Conservation (phyloP, 768 basidiomycete genomes). For the Rhizopogon vinicolor region DNA sequence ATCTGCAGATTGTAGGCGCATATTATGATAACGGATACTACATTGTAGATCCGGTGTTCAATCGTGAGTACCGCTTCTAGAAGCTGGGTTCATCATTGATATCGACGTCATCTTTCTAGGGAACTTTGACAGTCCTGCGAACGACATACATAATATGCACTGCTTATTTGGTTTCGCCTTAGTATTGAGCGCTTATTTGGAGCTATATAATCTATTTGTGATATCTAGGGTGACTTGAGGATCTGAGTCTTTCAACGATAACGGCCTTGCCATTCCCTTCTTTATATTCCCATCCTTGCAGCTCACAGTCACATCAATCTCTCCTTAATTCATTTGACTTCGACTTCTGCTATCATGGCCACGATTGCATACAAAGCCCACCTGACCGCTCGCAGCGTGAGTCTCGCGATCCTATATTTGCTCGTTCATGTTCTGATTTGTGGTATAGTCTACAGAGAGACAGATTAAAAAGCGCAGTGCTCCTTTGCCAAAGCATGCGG, state of each 20-base stretch:
- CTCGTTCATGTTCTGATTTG: background rate
- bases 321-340: no score
- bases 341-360: background rate
- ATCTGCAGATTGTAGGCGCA: no score
- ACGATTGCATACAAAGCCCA: background rate
- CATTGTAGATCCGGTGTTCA: no score
- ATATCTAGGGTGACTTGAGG: background rate
- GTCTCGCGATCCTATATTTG: background rate
- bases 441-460: background rate
- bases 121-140: no score
- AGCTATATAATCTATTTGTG: background rate
- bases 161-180: background rate
- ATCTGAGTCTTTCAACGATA: background rate
- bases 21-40: no score
- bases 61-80: no score
- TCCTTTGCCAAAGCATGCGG: background rate
- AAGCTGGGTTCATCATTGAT: no score
- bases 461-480: background rate
- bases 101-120: no score
- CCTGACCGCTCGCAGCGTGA: background rate
- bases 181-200: background rate
- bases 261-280: background rate
- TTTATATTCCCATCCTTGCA: background rate
- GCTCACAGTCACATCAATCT: no score
- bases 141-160: no score